Evolutionary conservation across 345 rosid species (phyloP).

Genomic region (Garcia nutans): DNA sequence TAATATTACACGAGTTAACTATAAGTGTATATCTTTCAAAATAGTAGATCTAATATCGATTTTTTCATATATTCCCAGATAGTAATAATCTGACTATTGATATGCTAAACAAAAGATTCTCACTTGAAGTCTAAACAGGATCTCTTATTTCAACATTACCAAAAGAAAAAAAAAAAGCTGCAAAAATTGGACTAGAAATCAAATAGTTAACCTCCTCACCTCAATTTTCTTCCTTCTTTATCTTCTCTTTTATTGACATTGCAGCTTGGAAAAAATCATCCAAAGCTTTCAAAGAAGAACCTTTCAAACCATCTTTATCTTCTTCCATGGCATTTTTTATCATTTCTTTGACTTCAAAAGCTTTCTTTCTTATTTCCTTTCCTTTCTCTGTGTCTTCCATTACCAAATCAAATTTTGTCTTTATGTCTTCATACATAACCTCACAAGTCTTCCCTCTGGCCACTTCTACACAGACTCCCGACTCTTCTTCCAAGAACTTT

Average conservation of each 20-base stretch:
- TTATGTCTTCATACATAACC: slow-evolving; percentile 40
- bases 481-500: slow-evolving; percentile 48
- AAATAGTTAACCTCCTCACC: too few species aligned
- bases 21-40: too few species aligned
- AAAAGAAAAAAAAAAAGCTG: too few species aligned
- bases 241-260: not conserved
- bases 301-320: slow-evolving; percentile 27
- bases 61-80: too few species aligned
- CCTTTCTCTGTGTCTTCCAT: slow-evolving; percentile 49
- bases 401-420: slow-evolving; percentile 45
- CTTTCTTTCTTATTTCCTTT: slow-evolving; percentile 43
- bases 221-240: too few species aligned
- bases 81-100: too few species aligned
- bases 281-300: slow-evolving; percentile 21
- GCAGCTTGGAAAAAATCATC: slow-evolving; percentile 18
- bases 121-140: too few species aligned
- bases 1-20: too few species aligned
- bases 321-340: slow-evolving; percentile 37
- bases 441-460: slow-evolving; percentile 61
- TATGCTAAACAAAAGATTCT: too few species aligned
- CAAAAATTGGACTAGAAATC: too few species aligned
- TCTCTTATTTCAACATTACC: too few species aligned
- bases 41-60: too few species aligned
- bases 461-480: slow-evolving; percentile 59
- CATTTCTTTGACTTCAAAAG: slow-evolving; percentile 33